These are phyloP conservation scores for Spathaspora sp. DNA, from an alignment of 805 yeast genomes.

Conservation along the genomic window DNA sequence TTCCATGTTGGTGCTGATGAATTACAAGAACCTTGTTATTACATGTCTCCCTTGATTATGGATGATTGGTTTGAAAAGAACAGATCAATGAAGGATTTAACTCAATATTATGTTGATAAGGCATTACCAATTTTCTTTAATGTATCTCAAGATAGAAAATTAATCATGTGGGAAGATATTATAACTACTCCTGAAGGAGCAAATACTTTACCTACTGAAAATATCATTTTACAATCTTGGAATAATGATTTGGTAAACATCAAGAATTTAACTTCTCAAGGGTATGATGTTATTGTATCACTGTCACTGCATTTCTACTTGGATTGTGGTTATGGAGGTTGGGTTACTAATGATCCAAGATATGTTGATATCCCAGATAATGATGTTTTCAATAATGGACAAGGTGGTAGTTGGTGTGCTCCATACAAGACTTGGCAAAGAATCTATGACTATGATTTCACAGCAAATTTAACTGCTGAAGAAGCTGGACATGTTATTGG, in stretches of 20 bases:
- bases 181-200: slow-evolving; percentile 20
- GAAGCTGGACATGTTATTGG: slow-evolving; percentile 32
- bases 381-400: slow-evolving; percentile 23
- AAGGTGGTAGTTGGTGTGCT: slow-evolving; percentile 39
- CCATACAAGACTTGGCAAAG: slow-evolving; percentile 45
- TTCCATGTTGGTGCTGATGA: slow-evolving; percentile 44
- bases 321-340: slow-evolving; percentile 41
- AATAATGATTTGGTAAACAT: slow-evolving; percentile 15
- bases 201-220: slow-evolving; percentile 22
- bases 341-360: slow-evolving; percentile 31
- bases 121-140: slow-evolving; percentile 28
- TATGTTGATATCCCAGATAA: slow-evolving; percentile 21
- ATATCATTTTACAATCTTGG: slow-evolving; percentile 35
- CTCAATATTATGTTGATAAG: slow-evolving; percentile 32
- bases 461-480: slow-evolving; percentile 23
- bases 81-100: slow-evolving; percentile 24
- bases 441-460: slow-evolving; percentile 33
- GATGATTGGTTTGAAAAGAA: slow-evolving; percentile 26
- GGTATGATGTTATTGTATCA: slow-evolving; percentile 39
- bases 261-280: slow-evolving; percentile 25
- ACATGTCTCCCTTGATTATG: slow-evolving; percentile 18
- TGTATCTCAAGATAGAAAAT: slow-evolving; percentile 16
- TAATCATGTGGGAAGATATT: slow-evolving; percentile 42
- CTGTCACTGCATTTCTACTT: slow-evolving; percentile 29
- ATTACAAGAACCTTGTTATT: slow-evolving; percentile 30